Evolutionary conservation across 1,284 basidiomycete genomes (phyloP).

Genomic region (Pascua guehoae): DNA sequence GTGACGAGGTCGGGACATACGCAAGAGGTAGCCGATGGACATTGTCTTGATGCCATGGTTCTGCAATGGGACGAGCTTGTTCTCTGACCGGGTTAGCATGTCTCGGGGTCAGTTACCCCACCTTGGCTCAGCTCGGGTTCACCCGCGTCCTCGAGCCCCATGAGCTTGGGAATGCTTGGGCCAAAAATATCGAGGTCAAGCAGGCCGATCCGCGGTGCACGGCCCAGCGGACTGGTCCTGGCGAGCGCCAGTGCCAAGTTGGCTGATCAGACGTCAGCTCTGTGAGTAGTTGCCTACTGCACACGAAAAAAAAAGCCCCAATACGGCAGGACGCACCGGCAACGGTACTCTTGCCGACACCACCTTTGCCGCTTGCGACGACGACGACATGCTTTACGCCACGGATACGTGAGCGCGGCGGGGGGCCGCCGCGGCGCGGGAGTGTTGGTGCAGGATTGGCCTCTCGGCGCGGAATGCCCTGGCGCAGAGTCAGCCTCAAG

Average conservation of each 20-base stretch:
- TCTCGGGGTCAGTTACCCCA: slow-evolving; percentile 46
- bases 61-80: slow-evolving; percentile 73
- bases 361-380: slow-evolving; percentile 93
- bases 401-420: slow-evolving; percentile 52
- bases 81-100: slow-evolving; percentile 52
- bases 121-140: slow-evolving; percentile 75
- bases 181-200: slow-evolving; percentile 96
- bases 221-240: slow-evolving; percentile 47
- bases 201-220: slow-evolving; percentile 66
- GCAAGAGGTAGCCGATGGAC: slow-evolving; percentile 81
- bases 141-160: slow-evolving; percentile 77
- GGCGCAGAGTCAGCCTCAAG: slow-evolving; percentile 1
- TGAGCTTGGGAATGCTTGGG: slow-evolving; percentile 89
- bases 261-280: slow-evolving; percentile 44
- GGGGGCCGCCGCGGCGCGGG: slow-evolving; percentile 49
- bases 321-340: slow-evolving; percentile 57
- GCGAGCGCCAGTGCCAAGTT: slow-evolving; percentile 64
- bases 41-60: slow-evolving; percentile 92
- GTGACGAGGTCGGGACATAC: too few relatives aligned
- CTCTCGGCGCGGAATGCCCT: slow-evolving; percentile 46
- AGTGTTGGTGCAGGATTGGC: slow-evolving; percentile 46
- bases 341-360: slow-evolving; percentile 94
- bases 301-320: too few relatives aligned
- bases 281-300: slow-evolving; percentile 37
- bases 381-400: slow-evolving; percentile 64